These are phyloP conservation scores for Geranium rotundifolium DNA, from an alignment of 345 rosid species.

Conservation along the genomic window DNA sequence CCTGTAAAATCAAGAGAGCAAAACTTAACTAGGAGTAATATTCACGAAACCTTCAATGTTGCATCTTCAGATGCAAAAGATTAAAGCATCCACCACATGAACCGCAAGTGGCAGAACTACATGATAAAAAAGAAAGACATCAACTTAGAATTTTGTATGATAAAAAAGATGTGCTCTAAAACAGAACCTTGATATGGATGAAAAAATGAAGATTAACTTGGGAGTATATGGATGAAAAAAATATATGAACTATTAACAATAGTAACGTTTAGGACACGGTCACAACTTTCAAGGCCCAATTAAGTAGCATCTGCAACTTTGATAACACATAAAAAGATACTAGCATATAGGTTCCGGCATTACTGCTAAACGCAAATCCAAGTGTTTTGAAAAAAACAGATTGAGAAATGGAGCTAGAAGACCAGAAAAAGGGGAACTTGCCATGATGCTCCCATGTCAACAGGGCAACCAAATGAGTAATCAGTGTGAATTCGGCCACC, in stretches of 20 bases:
- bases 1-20: slow-evolving; percentile 30
- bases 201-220: too few species aligned
- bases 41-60: not conserved
- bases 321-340: too few species aligned
- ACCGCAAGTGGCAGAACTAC: not conserved
- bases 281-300: too few species aligned
- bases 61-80: not conserved
- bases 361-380: too few species aligned
- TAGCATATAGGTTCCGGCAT: too few species aligned
- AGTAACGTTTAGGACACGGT: too few species aligned
- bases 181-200: too few species aligned
- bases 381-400: too few species aligned
- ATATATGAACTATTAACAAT: not conserved
- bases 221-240: not conserved
- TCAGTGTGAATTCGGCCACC: slow-evolving; percentile 93
- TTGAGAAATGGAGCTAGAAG: not conserved
- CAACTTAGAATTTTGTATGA: too few species aligned
- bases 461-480: slow-evolving; percentile 82
- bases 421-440: slow-evolving; percentile 11
- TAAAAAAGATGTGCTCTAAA: too few species aligned
- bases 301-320: too few species aligned
- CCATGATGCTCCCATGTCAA: slow-evolving; percentile 91
- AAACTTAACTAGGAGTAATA: not conserved
- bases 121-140: too few species aligned
- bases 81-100: not conserved